Evolutionary conservation across 1,284 basidiomycete species (phyloP).

Genomic region (Austropuccinia psidii): DNA sequence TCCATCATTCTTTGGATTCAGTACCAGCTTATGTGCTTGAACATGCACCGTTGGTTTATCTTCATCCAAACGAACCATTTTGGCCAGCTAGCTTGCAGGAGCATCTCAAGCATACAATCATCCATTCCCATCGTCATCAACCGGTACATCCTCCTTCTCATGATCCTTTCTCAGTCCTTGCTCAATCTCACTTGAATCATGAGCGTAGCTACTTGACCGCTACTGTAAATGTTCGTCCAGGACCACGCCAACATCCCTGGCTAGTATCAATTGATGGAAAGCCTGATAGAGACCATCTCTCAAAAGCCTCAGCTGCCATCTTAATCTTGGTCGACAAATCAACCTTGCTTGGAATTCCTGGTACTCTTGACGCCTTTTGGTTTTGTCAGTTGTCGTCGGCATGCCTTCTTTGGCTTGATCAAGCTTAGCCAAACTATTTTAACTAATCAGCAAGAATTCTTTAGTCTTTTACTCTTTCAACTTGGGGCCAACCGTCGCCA

Average conservation of each 20-base stretch:
- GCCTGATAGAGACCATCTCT: background rate
- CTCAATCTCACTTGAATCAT: background rate
- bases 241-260: slow-evolving; percentile 3
- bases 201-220: slow-evolving; percentile 15
- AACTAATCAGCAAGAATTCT: too few relatives aligned
- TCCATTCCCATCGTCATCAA: background rate
- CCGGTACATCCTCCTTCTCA: background rate
- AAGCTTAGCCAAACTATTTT: too few relatives aligned
- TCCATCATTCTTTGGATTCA: background rate
- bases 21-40: slow-evolving; percentile 17
- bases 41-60: slow-evolving; percentile 19
- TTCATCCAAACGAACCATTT: slow-evolving; percentile 30
- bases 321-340: slow-evolving; percentile 33
- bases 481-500: slow-evolving; percentile 13
- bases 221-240: background rate
- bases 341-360: slow-evolving; percentile 7
- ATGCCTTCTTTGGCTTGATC: too few relatives aligned
- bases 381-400: slow-evolving; percentile 15
- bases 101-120: background rate
- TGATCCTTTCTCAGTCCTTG: slow-evolving; percentile 3
- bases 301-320: slow-evolving; percentile 3
- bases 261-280: slow-evolving; percentile 5
- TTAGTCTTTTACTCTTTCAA: slow-evolving; percentile 34
- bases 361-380: slow-evolving; percentile 26
- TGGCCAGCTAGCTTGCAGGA: slow-evolving; percentile 15